Evolutionary conservation across 2,329 filamentous ascomycete species (phyloP).

Genomic region (Zalaria sp.): DNA sequence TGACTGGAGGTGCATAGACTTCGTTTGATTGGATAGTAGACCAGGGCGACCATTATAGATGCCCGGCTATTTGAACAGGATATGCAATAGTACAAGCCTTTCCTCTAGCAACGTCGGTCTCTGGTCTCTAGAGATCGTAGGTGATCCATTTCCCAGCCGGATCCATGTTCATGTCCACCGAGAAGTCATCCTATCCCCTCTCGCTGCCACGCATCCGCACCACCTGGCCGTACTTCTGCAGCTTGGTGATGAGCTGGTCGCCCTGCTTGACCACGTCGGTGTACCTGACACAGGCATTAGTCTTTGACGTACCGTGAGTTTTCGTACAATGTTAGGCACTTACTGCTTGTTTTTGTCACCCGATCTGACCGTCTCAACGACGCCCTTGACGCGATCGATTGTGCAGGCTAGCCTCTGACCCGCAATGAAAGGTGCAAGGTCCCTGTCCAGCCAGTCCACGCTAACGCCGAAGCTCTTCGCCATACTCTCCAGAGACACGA

Average conservation of each 20-base stretch:
- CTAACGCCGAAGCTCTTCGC: slow-evolving; percentile 93
- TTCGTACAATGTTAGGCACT: slow-evolving; percentile 6
- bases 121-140: too few relatives aligned
- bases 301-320: background rate
- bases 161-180: too few relatives aligned
- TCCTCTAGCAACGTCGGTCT: too few relatives aligned
- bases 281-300: slow-evolving; percentile 36
- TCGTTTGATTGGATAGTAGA: too few relatives aligned
- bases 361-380: slow-evolving; percentile 94
- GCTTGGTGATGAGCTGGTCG: slow-evolving; percentile 93
- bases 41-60: too few relatives aligned
- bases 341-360: slow-evolving; percentile 98
- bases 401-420: slow-evolving; percentile 89
- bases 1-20: background rate
- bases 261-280: slow-evolving; percentile 95
- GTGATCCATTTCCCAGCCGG: too few relatives aligned
- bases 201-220: slow-evolving; percentile 90
- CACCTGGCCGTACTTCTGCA: slow-evolving; percentile 97
- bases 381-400: slow-evolving; percentile 89
- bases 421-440: slow-evolving; percentile 93
- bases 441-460: slow-evolving; percentile 88
- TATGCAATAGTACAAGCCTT: too few relatives aligned
- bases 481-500: slow-evolving; percentile 96
- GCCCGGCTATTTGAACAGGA: too few relatives aligned
- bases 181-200: slow-evolving; percentile 44